phyloP scores from a whole-genome alignment of 495 filamentous ascomycete species.

The Penicillium egyptiacum region DNA sequence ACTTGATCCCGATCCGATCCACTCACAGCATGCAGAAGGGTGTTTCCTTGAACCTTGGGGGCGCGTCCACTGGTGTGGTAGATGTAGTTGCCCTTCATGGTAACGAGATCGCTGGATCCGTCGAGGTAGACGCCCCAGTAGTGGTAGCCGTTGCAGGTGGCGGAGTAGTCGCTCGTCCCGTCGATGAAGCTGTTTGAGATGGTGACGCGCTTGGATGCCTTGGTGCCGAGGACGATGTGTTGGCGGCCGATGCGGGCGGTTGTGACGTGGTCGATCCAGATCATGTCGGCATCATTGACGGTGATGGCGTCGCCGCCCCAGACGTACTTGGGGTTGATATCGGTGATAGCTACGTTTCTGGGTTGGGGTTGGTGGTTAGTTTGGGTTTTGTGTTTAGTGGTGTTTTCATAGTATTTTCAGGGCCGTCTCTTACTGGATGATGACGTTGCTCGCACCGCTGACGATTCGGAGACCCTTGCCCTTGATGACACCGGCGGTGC shows the following conservation, averaged over 20 bases:
- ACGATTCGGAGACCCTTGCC: constrained; percentile 48
- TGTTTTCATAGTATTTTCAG: neutral
- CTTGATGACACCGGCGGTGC: constrained; percentile 40
- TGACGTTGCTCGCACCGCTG: constrained; percentile 45
- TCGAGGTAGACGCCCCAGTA: constrained; percentile 50
- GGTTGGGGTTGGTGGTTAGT: no score
- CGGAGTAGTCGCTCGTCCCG: constrained; percentile 39
- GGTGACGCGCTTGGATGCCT: constrained; percentile 43
- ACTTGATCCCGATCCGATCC: neutral
- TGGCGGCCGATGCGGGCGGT: constrained; percentile 48
- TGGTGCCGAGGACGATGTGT: constrained; percentile 45
- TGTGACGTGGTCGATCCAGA: constrained; percentile 53
- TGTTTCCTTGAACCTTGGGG: constrained; percentile 46
- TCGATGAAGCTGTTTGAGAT: constrained; percentile 50
- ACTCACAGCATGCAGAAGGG: constrained; percentile 43
- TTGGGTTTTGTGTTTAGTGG: neutral
- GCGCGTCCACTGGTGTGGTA: constrained; percentile 44
- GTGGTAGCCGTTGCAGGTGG: constrained; percentile 46
- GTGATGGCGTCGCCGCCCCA: constrained; percentile 53
- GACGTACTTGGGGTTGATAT: constrained; percentile 51
- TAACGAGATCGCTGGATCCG: constrained; percentile 43
- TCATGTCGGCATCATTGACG: constrained; percentile 39
- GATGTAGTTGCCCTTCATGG: constrained; percentile 50
- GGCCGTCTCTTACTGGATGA: constrained; percentile 41
- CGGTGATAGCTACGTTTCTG: constrained; percentile 48